Percentiles rank a stretch among this genome's conserved stretches.
Conservation (phyloP, 208 protist species). For the Trypanosoma theileri region DNA sequence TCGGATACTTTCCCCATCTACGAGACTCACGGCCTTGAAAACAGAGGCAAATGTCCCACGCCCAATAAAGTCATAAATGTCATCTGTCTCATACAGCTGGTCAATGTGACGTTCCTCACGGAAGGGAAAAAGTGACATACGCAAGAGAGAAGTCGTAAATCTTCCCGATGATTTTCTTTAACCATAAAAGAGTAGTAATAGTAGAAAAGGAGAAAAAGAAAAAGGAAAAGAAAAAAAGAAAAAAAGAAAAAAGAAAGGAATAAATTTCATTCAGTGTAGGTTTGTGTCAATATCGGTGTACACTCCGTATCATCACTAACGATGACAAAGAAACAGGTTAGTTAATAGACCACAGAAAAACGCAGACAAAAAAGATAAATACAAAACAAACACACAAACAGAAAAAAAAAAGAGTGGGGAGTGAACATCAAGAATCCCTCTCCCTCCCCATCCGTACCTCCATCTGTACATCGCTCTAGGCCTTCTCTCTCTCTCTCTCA, state of each 20-base stretch:
- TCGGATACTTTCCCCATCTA: constrained; percentile 32
- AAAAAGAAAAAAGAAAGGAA: constrained; percentile 26
- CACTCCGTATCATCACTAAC: too few relatives aligned
- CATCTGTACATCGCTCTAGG: constrained; percentile 9
- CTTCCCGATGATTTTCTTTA: constrained; percentile 4
- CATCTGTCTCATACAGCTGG: constrained; percentile 65
- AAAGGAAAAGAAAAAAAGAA: constrained; percentile 2
- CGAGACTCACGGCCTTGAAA: constrained; percentile 62
- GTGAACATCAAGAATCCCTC: too few relatives aligned
- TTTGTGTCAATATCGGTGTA: too few relatives aligned
- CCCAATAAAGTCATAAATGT: constrained; percentile 84
- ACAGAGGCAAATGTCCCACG: constrained; percentile 83
- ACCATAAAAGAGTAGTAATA: not conserved
- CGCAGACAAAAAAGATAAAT: not conserved
- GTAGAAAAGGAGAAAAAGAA: not conserved
- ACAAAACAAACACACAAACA: not conserved
- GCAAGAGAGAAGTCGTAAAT: constrained; percentile 2
- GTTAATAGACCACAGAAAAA: too few relatives aligned
- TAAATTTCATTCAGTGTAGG: not conserved
- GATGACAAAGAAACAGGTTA: constrained; percentile 11
- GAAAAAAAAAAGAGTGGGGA: constrained; percentile 3
- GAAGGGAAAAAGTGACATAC: constrained; percentile 69
- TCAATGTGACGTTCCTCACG: constrained; percentile 50
- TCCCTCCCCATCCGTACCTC: too few relatives aligned
- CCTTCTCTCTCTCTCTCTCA: constrained; percentile 4